Conservation (phyloP, 805 yeast genomes). For the Metschnikowia cerradonensis region DNA sequence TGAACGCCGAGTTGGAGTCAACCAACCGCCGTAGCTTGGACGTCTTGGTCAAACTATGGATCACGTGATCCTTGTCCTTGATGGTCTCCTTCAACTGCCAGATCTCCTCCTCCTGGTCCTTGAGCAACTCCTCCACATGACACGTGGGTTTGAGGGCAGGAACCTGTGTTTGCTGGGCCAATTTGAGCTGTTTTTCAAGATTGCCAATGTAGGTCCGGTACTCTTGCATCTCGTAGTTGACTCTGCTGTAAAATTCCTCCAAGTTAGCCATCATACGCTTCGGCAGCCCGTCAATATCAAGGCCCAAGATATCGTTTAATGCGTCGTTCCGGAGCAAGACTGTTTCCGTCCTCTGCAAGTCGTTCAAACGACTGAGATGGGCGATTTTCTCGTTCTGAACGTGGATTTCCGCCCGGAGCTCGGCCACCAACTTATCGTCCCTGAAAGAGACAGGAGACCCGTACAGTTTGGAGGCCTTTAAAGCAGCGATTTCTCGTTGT, state of each 20-base stretch:
- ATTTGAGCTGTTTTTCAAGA: constrained; percentile 52
- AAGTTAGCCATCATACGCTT: constrained; percentile 44
- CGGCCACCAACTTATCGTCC: not conserved
- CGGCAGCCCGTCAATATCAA: constrained; percentile 30
- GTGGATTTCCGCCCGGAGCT: constrained; percentile 57
- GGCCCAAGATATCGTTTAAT: constrained; percentile 53
- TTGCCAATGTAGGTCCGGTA: constrained; percentile 55
- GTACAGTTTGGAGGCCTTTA: constrained; percentile 19
- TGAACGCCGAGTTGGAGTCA: constrained; percentile 25
- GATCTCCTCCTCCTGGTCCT: constrained; percentile 68
- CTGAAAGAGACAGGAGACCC: not conserved
- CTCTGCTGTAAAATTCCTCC: constrained; percentile 46
- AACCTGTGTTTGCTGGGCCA: constrained; percentile 19
- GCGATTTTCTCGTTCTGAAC: constrained; percentile 64
- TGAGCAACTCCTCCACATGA: constrained; percentile 32
- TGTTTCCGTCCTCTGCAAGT: constrained; percentile 54
- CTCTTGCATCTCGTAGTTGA: constrained; percentile 53
- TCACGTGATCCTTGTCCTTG: constrained; percentile 73
- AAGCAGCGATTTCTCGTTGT: constrained; percentile 45
- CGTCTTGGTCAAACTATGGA: constrained; percentile 66
- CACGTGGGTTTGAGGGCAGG: not conserved
- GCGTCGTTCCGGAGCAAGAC: constrained; percentile 57
- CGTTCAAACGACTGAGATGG: constrained; percentile 62
- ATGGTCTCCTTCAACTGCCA: constrained; percentile 56
- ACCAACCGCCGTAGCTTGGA: constrained; percentile 51